Conservation (phyloP, 208 protist species). For the Acanthamoeba polyphaga region DNA sequence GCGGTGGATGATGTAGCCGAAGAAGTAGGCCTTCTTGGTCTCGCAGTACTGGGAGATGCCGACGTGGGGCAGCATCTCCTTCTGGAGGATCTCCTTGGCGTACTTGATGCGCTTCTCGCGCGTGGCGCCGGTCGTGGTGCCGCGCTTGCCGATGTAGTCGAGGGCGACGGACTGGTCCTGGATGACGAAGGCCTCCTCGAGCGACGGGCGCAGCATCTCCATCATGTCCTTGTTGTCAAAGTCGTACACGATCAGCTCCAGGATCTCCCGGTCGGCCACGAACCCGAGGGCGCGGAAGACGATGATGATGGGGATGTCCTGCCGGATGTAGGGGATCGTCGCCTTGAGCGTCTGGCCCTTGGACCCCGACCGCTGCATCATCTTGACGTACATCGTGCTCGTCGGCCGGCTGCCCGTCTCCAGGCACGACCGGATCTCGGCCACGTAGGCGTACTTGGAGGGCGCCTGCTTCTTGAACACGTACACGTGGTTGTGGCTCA, state of each 20-base stretch:
- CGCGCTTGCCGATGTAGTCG: conserved; percentile 97
- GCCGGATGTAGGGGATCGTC: conserved; percentile 93
- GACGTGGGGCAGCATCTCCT: conserved; percentile 94
- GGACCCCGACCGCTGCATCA: conserved; percentile 85
- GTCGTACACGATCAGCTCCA: conserved; percentile 96
- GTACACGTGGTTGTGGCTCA: conserved; percentile 96
- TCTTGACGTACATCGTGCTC: conserved; percentile 95
- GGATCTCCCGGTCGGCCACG: conserved; percentile 97
- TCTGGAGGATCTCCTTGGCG: conserved; percentile 96
- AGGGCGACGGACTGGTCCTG: conserved; percentile 96
- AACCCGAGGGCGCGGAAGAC: conserved; percentile 98
- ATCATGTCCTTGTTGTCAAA: conserved; percentile 93
- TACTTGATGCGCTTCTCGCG: conserved; percentile 94
- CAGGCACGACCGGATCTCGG: conserved; percentile 96
- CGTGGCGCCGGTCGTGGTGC: conserved; percentile 87
- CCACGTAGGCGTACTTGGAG: conserved; percentile 93
- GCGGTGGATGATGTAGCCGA: conserved; percentile 95
- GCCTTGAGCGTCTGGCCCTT: conserved; percentile 72
- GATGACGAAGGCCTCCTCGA: conserved; percentile 95
- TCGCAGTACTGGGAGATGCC: conserved; percentile 92
- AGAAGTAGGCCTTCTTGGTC: conserved; percentile 91
- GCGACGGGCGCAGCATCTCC: conserved; percentile 96
- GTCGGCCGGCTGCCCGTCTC: conserved; percentile 93
- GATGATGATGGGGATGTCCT: conserved; percentile 96
- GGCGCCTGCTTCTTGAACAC: conserved; percentile 96